Base-by-base conservation (phyloP, 2,329 filamentous ascomycete genomes). In the Colletotrichum australisinense region DNA sequence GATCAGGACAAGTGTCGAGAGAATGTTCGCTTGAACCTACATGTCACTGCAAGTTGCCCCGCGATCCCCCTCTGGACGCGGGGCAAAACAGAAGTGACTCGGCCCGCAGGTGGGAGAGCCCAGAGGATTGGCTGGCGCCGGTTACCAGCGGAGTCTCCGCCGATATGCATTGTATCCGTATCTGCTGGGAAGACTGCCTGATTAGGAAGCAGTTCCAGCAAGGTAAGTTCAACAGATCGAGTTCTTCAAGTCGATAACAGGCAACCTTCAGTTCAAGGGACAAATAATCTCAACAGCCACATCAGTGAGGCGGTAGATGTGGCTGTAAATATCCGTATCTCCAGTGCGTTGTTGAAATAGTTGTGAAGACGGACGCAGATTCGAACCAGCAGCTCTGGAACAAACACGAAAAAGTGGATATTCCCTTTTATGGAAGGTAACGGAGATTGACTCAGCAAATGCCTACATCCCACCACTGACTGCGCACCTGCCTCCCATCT, bases 71-170 rank as follows among this genome's bases (percentile, higher is more conserved):
- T 38, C 62, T 32, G 38, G 9, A 64, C 38, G 59, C 67, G 52
- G 67, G 67, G 67, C 67, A 57, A n/a, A 63, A 19, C n/a, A 63
- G 62, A 19, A 24, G 63, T 71, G 46, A 67, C 68, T 71, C 68
- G 63, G 68, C 63, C 57, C 16, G 46, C 60, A 63, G 26, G 28
- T 24, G 9, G 16, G 19, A 26, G 49, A 19, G 42, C 16, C n/a
- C 4, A 26, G 14, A n/a, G 53, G 28, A 62, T 52, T 52, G 30
- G 30, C 11, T 66, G 57, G 63, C 26, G 56, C 32, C 57, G 30
- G 11, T 12, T 12, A 22, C 12, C 35, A n/a, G 2, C 42, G 63
- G 46, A 60, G 55, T 55, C 46, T 62, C 63, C 68, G 63, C 56
- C 6, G 62, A n/a, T 53, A 30, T 14, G 28, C 28, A 26, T 1